Evolutionary conservation across 495 filamentous ascomycete species (phyloP).

Genomic region (Patellaria atrata): DNA sequence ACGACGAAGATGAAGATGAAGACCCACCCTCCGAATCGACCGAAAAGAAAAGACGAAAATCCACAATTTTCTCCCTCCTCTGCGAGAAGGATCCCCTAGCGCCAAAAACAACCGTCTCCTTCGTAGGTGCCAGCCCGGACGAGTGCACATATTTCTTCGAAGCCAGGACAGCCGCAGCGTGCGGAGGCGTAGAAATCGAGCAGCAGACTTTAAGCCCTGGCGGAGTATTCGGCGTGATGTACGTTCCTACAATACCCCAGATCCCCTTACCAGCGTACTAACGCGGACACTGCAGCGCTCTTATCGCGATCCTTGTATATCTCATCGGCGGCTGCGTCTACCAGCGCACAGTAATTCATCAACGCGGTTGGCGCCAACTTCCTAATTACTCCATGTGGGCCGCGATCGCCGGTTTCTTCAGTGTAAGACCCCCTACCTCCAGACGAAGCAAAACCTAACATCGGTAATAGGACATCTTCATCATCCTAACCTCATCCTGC

Average conservation of each 20-base stretch:
- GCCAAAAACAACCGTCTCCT: constrained; percentile 53
- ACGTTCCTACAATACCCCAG: constrained; percentile 30
- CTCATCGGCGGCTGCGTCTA: constrained; percentile 87
- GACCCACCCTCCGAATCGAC: constrained; percentile 20
- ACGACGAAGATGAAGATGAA: constrained; percentile 29
- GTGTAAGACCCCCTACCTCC: constrained; percentile 41
- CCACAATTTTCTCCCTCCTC: constrained; percentile 79
- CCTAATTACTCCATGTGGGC: constrained; percentile 92
- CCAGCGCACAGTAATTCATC: constrained; percentile 87
- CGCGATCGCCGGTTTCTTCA: constrained; percentile 67
- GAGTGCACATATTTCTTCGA: constrained; percentile 97
- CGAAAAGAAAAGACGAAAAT: constrained; percentile 58
- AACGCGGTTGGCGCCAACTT: constrained; percentile 86
- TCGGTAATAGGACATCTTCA: constrained; percentile 54
- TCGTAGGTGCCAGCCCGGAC: constrained; percentile 69
- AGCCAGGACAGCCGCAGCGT: constrained; percentile 74
- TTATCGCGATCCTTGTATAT: constrained; percentile 77
- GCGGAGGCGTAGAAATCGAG: constrained; percentile 51
- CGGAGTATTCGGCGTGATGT: constrained; percentile 88
- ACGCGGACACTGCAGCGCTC: constrained; percentile 28
- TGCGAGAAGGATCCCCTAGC: constrained; percentile 63
- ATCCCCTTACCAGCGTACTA: constrained; percentile 14
- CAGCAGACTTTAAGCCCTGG: constrained; percentile 58
- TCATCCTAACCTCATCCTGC: constrained; percentile 66
- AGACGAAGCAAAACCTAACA: constrained; percentile 3